These are phyloP conservation scores for Boletus sensibilis DNA, from an alignment of 768 basidiomycete genomes.

Conservation along the genomic window DNA sequence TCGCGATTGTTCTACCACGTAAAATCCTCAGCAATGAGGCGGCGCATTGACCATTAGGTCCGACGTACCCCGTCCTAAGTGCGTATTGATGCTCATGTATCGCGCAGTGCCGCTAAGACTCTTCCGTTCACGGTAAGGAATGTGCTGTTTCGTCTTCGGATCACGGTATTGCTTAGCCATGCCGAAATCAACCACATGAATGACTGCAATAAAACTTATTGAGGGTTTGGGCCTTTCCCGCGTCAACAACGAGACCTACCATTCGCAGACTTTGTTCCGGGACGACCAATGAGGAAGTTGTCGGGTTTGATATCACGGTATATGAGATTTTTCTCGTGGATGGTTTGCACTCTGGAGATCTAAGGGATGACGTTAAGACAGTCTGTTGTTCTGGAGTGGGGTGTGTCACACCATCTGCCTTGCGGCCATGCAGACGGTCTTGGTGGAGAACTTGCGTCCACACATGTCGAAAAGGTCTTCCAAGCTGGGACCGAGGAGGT, in stretches of 20 bases:
- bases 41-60: neutral
- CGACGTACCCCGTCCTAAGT: conserved; percentile 84
- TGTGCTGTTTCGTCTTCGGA: conserved; percentile 99
- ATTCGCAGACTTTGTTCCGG: conserved; percentile 87
- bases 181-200: conserved; percentile 97
- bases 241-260: conserved; percentile 38
- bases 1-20: conserved; percentile 72
- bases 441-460: conserved; percentile 93
- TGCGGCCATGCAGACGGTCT: conserved; percentile 99
- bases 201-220: conserved; percentile 43
- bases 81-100: conserved; percentile 99
- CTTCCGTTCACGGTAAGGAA: conserved; percentile 98
- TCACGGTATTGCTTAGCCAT: conserved; percentile 99
- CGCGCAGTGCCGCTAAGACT: conserved; percentile 95
- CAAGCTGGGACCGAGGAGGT: conserved; percentile 92
- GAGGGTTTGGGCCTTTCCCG: neutral
- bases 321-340: conserved; percentile 99
- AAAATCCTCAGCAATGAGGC: conserved; percentile 5
- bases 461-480: conserved; percentile 99
- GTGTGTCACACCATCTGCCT: conserved; percentile 79
- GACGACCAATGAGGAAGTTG: conserved; percentile 96
- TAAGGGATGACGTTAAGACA: conserved; percentile 32
- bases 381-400: neutral
- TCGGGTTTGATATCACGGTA: conserved; percentile 99
- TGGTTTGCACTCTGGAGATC: conserved; percentile 94